Evolutionary conservation across 805 yeast species (phyloP), one percentile per base, ranked within the genome.

Genomic region (Hanseniaspora lachancei): DNA sequence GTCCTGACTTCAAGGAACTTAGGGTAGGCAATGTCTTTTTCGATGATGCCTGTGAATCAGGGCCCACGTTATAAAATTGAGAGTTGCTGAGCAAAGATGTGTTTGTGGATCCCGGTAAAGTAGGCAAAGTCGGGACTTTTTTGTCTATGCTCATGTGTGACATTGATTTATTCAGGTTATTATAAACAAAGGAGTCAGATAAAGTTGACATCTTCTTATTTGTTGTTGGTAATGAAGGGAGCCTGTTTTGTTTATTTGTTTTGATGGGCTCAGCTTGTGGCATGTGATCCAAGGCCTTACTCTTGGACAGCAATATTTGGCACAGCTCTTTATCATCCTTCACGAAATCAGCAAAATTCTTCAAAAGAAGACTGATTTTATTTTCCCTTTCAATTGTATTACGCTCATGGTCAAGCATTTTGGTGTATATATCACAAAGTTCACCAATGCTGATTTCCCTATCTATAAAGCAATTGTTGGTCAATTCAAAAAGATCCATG

Each of bases 311-410:
- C 16, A 44, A 42, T 10, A 29, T 75, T 42, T 69, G 70, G 41
- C 72, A 68, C 57, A 77, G 74, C 0, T 69, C 62, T 0, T 83
- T 74, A n/a, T 68, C 67, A 18, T 69, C 62, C 0, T 81, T 75
- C 60, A 75, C 78, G 2, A 82, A 65, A 59, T 82, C 84, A 4
- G 81, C 69, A 53, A 83, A 70, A 60, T 85, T 91, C 55, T 74
- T 75, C 7, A 86, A 58, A 47, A 87, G 67, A 7, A 84, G 65
- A 57, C 75, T 71, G 16, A 82, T 36, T 39, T 53, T 53, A 16
- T 21, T 24, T 12, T 46, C 56, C 6, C 18, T 39, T 18, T 46
- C 50, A 12, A 38, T 43, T 58, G 71, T 65, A 0, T 65, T 52
- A 8, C 40, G 24, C 10, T 59, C 62, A 2, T 62, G 59, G 0